phyloP scores from a whole-genome alignment of 2,329 filamentous ascomycete genomes.

The Botrytis deweyae region DNA sequence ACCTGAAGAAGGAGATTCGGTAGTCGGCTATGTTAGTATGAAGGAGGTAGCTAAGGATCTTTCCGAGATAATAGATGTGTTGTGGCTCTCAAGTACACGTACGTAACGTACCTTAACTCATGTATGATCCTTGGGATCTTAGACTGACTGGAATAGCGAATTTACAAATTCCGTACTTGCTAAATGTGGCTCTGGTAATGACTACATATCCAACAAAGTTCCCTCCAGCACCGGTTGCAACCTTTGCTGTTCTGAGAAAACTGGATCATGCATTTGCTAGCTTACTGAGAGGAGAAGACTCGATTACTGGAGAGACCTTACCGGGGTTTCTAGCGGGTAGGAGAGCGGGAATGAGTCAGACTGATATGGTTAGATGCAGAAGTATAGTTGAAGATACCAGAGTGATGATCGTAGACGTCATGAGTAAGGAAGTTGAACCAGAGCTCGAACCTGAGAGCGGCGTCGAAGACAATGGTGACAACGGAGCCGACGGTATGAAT shows the following conservation, averaged over 20 bases:
- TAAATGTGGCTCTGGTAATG: constrained; percentile 72
- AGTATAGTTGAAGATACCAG: constrained; percentile 77
- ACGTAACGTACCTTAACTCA: constrained; percentile 49
- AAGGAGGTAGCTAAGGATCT: constrained; percentile 65
- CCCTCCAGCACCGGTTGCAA: constrained; percentile 62
- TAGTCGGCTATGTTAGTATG: constrained; percentile 67
- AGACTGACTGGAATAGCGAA: constrained; percentile 52
- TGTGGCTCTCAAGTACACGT: constrained; percentile 90
- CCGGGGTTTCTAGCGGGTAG: constrained; percentile 67
- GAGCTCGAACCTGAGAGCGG: constrained; percentile 38
- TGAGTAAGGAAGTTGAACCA: constrained; percentile 54
- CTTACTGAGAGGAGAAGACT: constrained; percentile 66
- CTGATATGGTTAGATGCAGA: constrained; percentile 85
- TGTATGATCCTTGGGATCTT: neutral
- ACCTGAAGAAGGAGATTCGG: constrained; percentile 45
- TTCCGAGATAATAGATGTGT: constrained; percentile 70
- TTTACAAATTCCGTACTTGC: constrained; percentile 79
- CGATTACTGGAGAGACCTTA: constrained; percentile 62
- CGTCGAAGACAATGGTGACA: constrained; percentile 6
- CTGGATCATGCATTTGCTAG: constrained; percentile 82
- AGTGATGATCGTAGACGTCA: constrained; percentile 65
- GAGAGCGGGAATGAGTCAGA: constrained; percentile 63
- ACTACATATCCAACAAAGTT: constrained; percentile 73
- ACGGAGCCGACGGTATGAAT: constrained; percentile 38
- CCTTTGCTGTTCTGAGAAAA: constrained; percentile 72